A percentile compares a stretch with the other conserved stretches of the same genome.
Evolutionary conservation across 2,329 filamentous ascomycete species (phyloP).

Genomic region (Phialophora macrospora): DNA sequence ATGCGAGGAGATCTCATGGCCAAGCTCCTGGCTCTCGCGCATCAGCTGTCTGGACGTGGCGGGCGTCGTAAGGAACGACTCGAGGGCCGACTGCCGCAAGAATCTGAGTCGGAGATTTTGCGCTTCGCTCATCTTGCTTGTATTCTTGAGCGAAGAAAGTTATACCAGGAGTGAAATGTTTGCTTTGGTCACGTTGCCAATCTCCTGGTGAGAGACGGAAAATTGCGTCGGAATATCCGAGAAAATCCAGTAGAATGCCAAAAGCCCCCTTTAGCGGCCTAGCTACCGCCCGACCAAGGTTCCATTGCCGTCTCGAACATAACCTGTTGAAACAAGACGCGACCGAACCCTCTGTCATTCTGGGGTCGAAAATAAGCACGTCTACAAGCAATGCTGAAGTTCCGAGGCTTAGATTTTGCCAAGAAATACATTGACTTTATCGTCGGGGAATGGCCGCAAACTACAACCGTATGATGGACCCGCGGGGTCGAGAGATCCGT

Average conservation of each 20-base stretch:
- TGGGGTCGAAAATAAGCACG: neutral
- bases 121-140: constrained; percentile 2
- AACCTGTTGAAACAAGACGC: neutral
- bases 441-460: neutral
- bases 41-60: constrained; percentile 51
- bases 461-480: neutral
- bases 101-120: constrained; percentile 35
- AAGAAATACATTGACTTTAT: neutral
- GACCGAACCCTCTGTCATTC: neutral
- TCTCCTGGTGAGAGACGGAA: neutral
- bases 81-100: constrained; percentile 46
- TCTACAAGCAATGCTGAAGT: neutral
- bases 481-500: neutral
- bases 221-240: neutral
- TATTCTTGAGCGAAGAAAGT: neutral
- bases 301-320: neutral
- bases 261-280: neutral
- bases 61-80: constrained; percentile 43
- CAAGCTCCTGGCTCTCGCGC: constrained; percentile 30
- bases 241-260: neutral
- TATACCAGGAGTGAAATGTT: neutral
- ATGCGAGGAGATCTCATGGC: neutral
- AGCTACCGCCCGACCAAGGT: neutral
- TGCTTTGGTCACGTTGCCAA: neutral
- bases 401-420: neutral